Evolutionary conservation across 306 rosid species (phyloP).

Genomic region (Calophaca sinica): DNA sequence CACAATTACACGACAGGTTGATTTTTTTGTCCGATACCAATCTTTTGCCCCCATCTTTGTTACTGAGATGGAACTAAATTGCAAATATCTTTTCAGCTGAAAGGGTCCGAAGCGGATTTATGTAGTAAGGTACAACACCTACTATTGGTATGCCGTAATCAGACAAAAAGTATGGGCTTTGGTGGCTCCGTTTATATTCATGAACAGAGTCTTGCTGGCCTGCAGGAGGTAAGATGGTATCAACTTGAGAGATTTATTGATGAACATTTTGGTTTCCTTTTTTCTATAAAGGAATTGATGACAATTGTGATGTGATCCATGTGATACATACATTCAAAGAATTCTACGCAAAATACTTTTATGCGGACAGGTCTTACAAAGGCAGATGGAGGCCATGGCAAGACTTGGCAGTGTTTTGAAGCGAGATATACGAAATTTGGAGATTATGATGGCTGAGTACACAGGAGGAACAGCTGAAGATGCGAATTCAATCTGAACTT

Average conservation of each 20-base stretch:
- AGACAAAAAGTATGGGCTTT: slow-evolving; percentile 59
- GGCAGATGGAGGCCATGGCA: slow-evolving; percentile 90
- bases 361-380: slow-evolving; percentile 75
- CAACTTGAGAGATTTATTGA: too few species aligned
- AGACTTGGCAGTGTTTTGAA: slow-evolving; percentile 84
- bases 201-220: slow-evolving; percentile 75
- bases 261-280: too few species aligned
- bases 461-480: slow-evolving; percentile 33
- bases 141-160: slow-evolving; percentile 62
- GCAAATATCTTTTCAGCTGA: slow-evolving; percentile 64
- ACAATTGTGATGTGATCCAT: too few species aligned
- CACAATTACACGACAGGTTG: slow-evolving; percentile 79
- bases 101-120: slow-evolving; percentile 82
- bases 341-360: not conserved
- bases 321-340: not conserved
- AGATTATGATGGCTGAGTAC: slow-evolving; percentile 80
- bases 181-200: slow-evolving; percentile 70
- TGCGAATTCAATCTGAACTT: slow-evolving; percentile 36
- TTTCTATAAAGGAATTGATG: too few species aligned
- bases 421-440: slow-evolving; percentile 86
- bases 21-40: not conserved
- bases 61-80: slow-evolving; percentile 41
- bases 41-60: not conserved
- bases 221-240: slow-evolving; percentile 74
- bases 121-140: slow-evolving; percentile 86